These are phyloP conservation scores for Chlamydomonas reinhardtii DNA, from an alignment of 163 green algal species.

Conservation along the genomic window DNA sequence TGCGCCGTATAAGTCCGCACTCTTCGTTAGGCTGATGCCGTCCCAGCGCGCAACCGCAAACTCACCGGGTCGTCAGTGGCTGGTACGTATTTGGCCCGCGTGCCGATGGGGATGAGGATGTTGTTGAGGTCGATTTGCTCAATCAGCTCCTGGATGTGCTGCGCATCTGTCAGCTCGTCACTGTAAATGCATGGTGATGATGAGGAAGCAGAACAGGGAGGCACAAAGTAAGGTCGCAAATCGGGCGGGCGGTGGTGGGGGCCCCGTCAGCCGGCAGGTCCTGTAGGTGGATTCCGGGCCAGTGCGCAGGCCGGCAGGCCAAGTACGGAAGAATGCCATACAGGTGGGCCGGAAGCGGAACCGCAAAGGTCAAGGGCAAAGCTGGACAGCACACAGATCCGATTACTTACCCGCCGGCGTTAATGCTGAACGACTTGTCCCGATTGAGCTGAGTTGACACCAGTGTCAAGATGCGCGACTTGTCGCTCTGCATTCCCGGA, in stretches of 20 bases:
- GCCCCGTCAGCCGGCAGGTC: too few relatives aligned
- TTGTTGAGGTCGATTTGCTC: constrained; percentile 31
- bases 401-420: neutral
- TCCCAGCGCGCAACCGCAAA: too few relatives aligned
- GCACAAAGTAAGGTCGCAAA: neutral
- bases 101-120: constrained; percentile 13
- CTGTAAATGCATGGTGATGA: neutral
- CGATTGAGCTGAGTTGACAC: neutral
- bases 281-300: too few relatives aligned
- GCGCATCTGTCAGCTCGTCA: neutral
- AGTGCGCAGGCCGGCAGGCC: too few relatives aligned
- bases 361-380: too few relatives aligned
- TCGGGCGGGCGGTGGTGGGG: neutral
- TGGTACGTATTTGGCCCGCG: constrained; percentile 1
- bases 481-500: constrained; percentile 1
- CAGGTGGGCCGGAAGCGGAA: too few relatives aligned
- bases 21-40: too few relatives aligned
- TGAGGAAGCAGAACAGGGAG: too few relatives aligned
- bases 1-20: too few relatives aligned
- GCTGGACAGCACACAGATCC: too few relatives aligned
- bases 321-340: too few relatives aligned
- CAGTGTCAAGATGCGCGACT: constrained; percentile 28
- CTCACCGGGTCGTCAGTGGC: constrained; percentile 34
- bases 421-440: constrained; percentile 8
- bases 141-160: constrained; percentile 36